Conservation (phyloP, 2,329 filamentous ascomycete genomes). For the Knoxdaviesia proteae region DNA sequence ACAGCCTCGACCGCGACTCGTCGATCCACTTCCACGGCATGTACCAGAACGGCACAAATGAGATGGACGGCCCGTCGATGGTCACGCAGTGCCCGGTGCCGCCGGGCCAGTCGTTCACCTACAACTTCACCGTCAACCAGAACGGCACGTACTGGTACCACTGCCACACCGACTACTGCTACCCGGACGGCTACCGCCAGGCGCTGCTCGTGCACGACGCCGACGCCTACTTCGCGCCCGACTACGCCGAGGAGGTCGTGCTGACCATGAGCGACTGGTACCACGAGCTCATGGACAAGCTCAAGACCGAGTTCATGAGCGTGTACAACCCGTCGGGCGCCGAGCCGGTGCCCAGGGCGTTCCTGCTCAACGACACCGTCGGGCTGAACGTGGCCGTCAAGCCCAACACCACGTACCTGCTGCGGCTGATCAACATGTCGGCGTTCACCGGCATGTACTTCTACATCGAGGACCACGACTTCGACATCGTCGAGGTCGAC, state of each 20-base stretch:
- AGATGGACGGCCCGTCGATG: conserved; percentile 38
- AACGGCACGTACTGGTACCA: conserved; percentile 44
- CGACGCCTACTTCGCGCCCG: conserved; percentile 21
- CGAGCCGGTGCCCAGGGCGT: conserved; percentile 31
- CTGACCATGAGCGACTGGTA: conserved; percentile 42
- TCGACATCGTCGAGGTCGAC: conserved; percentile 21
- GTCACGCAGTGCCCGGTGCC: conserved; percentile 36
- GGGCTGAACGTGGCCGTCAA: conserved; percentile 21
- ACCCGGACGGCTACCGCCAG: conserved; percentile 36
- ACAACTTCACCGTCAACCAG: conserved; percentile 34
- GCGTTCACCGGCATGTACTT: conserved; percentile 29
- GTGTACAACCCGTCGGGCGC: conserved; percentile 25
- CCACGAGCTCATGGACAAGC: conserved; percentile 28
- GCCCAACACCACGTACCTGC: conserved; percentile 28
- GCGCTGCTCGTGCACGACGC: conserved; percentile 34
- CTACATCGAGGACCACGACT: conserved; percentile 20
- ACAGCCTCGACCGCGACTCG: conserved; percentile 28
- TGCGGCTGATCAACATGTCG: conserved; percentile 31
- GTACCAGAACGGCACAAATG: conserved; percentile 32
- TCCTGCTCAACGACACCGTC: conserved; percentile 29
- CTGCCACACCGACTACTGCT: conserved; percentile 27
- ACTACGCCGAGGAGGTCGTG: conserved; percentile 31
- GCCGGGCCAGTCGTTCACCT: conserved; percentile 30
- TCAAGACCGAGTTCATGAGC: conserved; percentile 25
- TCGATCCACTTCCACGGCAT: conserved; percentile 41